Evolutionary conservation across 306 rosid genomes (phyloP).

Genomic region (Prunus fruticosa): DNA sequence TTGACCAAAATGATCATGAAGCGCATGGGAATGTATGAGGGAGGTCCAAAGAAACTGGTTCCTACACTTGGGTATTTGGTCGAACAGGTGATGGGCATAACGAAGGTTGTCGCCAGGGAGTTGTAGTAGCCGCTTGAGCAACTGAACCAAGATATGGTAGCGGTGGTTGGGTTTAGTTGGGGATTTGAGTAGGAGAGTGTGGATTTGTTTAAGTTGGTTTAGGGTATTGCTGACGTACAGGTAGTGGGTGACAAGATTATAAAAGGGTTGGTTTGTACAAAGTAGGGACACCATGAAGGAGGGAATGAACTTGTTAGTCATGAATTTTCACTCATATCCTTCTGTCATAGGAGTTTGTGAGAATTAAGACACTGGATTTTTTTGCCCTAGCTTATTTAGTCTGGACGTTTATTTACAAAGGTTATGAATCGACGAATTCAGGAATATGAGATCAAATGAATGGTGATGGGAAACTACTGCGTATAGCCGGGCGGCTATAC

Average conservation of each 20-base stretch:
- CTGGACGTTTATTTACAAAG: no score
- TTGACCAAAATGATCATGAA: conserved; percentile 26
- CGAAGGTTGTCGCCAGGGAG: conserved; percentile 27
- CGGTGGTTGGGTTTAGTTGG: conserved; percentile 18
- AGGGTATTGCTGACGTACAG: conserved; percentile 29
- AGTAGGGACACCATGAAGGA: neutral
- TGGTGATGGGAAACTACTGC: no score
- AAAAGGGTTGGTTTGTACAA: no score
- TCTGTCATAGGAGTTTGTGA: no score
- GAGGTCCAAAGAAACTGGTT: conserved; percentile 58
- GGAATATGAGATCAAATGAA: no score
- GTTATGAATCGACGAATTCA: no score
- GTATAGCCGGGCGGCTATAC: no score
- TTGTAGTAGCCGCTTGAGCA: conserved; percentile 31
- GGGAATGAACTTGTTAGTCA: conserved; percentile 4
- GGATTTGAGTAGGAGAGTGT: conserved; percentile 47
- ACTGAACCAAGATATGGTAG: conserved; percentile 28
- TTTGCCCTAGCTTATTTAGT: no score
- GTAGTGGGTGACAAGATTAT: conserved; percentile 10
- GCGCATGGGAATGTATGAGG: conserved; percentile 44
- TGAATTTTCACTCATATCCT: conserved; percentile 4
- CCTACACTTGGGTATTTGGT: conserved; percentile 41
- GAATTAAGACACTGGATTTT: no score
- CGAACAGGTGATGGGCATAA: conserved; percentile 62
- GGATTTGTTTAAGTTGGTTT: conserved; percentile 47